Base-by-base conservation (phyloP, 1,284 basidiomycete species). In the Ceratobasidium sp. region DNA sequence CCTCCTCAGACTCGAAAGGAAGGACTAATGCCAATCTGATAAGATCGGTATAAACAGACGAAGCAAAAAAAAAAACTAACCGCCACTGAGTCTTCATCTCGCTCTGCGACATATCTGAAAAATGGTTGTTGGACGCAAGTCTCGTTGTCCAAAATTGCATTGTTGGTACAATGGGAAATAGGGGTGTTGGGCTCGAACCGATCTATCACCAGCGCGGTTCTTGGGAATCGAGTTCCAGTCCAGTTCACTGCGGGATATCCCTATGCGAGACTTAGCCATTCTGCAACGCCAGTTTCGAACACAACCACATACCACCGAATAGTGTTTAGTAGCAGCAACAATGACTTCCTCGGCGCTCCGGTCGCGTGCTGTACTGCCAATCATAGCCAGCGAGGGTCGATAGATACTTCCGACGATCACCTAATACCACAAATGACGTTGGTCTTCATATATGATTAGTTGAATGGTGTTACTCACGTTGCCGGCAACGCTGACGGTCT, bases 141-240 rank as follows among this genome's bases (percentile, higher is more conserved):
- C 21, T 80, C 82, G 8, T 85, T 82, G 2, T 81, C 78, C 25
- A 91, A 75, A 25, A 91, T 78, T 68, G 84, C 82, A 73, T 88
- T 84, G 72, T 91, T 91, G 21, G 87, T 86, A 74, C 85, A 87
- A 72, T 89, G 89, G 57, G 85, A 76, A 46, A 91, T 82, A 0
- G 82, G 80, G 75, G 86, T 87, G 71, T 82, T 79, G 68, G 82
- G 75, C 2, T 85, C 85, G 78, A 90, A 91, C 30, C 89, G 83
- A 74, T 91, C 84, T 36, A 91, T 83, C 71, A 91, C 88, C 67
- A 91, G 82, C 9, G 87, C 86, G 0, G 87, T 88, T 41, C 89
- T 83, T 47, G 83, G 80, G 13, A 86, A 88, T 73, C 87, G 86
- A 72, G 69, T 3, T 8, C 16, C 29, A 29, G 23, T 27, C 69